Percentiles rank a stretch among this genome's conserved stretches.
These are phyloP conservation scores for Phalaenopsis hybrid DNA, from an alignment of 116 monocot genomes.

Conservation along the genomic window DNA sequence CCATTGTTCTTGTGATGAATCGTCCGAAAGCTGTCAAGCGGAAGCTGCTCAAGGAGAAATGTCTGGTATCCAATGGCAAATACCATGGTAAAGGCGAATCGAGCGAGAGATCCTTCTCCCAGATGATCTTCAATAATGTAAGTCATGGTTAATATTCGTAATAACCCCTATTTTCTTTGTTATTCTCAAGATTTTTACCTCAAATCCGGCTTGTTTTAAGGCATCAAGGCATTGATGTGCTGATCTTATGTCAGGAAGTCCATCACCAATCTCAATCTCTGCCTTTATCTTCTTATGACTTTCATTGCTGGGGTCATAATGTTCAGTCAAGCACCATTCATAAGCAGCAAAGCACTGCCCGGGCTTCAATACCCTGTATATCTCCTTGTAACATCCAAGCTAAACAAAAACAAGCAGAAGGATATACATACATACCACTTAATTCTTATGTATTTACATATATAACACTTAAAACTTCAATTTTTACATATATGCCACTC, in stretches of 20 bases:
- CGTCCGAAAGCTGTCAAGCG: constrained; percentile 85
- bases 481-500: too few relatives aligned
- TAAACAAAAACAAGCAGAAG: constrained; percentile 11
- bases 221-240: constrained; percentile 78
- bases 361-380: constrained; percentile 81
- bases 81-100: constrained; percentile 91
- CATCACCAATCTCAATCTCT: constrained; percentile 95
- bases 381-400: constrained; percentile 95
- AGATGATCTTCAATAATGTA: constrained; percentile 45
- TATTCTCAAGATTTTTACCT: constrained; percentile 32
- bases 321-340: constrained; percentile 97
- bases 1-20: constrained; percentile 68
- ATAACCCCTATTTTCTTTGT: neutral
- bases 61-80: constrained; percentile 71
- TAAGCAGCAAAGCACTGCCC: constrained; percentile 97
- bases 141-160: neutral
- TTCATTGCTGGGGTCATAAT: constrained; percentile 69
- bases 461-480: too few relatives aligned
- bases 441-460: too few relatives aligned
- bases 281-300: constrained; percentile 72
- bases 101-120: constrained; percentile 81
- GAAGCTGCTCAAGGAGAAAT: constrained; percentile 85
- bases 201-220: constrained; percentile 85
- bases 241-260: constrained; percentile 78
- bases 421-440: too few relatives aligned